phyloP scores from a whole-genome alignment of 73 alveolate genomes.

The Paramecium tetraurelia region DNA sequence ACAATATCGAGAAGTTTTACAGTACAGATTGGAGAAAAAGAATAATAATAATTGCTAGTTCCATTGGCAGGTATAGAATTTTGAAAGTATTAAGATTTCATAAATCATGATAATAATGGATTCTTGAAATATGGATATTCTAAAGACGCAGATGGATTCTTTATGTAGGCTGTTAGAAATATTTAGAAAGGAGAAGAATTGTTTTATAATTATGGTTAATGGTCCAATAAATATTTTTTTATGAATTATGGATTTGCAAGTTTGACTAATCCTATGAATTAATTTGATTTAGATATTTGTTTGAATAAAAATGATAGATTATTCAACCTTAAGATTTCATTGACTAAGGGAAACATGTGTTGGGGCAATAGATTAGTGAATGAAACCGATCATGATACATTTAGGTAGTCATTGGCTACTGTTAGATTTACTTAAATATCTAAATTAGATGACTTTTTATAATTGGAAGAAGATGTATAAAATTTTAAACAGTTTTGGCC shows the following conservation, averaged over 20 bases:
- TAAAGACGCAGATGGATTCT: slow-evolving; percentile 79
- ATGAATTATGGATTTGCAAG: slow-evolving; percentile 91
- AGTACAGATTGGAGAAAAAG: slow-evolving; percentile 74
- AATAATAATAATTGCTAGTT: slow-evolving; percentile 40
- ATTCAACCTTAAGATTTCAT: slow-evolving; percentile 64
- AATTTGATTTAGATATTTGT: slow-evolving; percentile 77
- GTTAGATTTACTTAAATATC: slow-evolving; percentile 67
- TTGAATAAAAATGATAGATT: slow-evolving; percentile 73
- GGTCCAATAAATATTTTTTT: slow-evolving; percentile 87
- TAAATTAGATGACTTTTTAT: slow-evolving; percentile 26
- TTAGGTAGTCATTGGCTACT: slow-evolving; percentile 65
- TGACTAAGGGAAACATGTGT: slow-evolving; percentile 54
- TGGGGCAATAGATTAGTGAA: slow-evolving; percentile 68
- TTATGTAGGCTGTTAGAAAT: slow-evolving; percentile 87
- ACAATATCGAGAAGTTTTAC: slow-evolving; percentile 88
- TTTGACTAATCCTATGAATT: slow-evolving; percentile 84
- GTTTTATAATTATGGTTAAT: slow-evolving; percentile 91
- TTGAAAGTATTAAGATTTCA: slow-evolving; percentile 84
- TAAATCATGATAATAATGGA: slow-evolving; percentile 90
- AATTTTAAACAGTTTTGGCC: slow-evolving; percentile 18
- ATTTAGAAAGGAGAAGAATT: slow-evolving; percentile 82
- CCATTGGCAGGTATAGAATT: slow-evolving; percentile 79
- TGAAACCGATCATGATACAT: slow-evolving; percentile 71
- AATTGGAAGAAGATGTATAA: not conserved
- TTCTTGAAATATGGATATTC: slow-evolving; percentile 86